Conservation (phyloP, 805 yeast genomes). For the Wickerhamia fluorescens region DNA sequence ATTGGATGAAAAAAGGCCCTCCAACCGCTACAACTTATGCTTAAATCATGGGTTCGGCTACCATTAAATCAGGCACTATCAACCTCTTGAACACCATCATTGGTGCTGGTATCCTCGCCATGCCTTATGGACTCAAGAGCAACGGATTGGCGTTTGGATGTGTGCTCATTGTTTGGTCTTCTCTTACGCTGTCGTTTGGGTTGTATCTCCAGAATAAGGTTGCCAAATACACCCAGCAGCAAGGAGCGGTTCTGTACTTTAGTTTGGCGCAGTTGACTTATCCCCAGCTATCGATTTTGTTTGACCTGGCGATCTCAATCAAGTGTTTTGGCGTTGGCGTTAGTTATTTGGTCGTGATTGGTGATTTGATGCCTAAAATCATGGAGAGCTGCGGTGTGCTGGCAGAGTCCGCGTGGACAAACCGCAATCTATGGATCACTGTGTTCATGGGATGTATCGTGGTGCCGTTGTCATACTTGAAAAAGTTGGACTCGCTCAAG, state of each 20-base stretch:
- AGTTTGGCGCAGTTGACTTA: conserved; percentile 52
- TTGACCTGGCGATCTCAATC: conserved; percentile 66
- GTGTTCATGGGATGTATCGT: conserved; percentile 43
- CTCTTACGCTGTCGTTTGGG: conserved; percentile 61
- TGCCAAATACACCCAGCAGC: conserved; percentile 44
- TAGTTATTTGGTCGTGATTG: conserved; percentile 65
- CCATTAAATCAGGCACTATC: conserved; percentile 26
- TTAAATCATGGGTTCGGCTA: conserved; percentile 10
- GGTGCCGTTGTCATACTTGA: conserved; percentile 57
- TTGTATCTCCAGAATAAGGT: conserved; percentile 54
- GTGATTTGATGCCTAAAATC: conserved; percentile 66
- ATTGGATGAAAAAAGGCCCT: no score
- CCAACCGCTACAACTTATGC: no score
- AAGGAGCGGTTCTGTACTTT: conserved; percentile 36
- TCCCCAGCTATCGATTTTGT: conserved; percentile 61
- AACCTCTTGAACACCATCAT: conserved; percentile 70
- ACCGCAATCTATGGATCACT: conserved; percentile 49
- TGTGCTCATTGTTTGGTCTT: conserved; percentile 51
- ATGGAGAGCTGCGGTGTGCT: conserved; percentile 30
- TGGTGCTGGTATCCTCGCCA: conserved; percentile 74
- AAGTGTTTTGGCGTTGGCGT: conserved; percentile 79
- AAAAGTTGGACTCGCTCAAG: conserved; percentile 59
- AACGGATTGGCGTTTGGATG: conserved; percentile 61
- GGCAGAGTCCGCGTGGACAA: conserved; percentile 15
- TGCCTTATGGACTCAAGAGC: conserved; percentile 64